Percentiles rank a stretch among this genome's conserved stretches.
phyloP scores from a whole-genome alignment of 2,329 filamentous ascomycete genomes.

The Sphaerulina populicola region DNA sequence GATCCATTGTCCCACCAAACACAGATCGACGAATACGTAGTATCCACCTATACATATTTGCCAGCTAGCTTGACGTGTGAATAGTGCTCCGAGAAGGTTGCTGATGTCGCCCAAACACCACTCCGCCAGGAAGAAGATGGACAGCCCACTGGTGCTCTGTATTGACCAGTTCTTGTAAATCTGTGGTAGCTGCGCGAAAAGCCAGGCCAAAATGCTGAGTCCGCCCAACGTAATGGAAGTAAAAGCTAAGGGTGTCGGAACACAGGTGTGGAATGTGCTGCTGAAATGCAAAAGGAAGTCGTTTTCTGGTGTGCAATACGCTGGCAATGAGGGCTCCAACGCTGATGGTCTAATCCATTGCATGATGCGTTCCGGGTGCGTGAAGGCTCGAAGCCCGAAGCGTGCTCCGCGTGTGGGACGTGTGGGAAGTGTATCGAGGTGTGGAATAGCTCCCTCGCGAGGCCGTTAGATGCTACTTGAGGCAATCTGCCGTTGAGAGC shows the following conservation, averaged over 20 bases:
- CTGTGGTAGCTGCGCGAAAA: slow-evolving; percentile 61
- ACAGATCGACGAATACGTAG: slow-evolving; percentile 58
- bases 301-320: slow-evolving; percentile 53
- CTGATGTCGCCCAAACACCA: slow-evolving; percentile 58
- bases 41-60: slow-evolving; percentile 58
- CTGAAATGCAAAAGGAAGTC: slow-evolving; percentile 51
- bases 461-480: slow-evolving; percentile 6
- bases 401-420: background rate
- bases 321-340: slow-evolving; percentile 42
- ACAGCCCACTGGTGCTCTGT: slow-evolving; percentile 56
- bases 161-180: slow-evolving; percentile 60
- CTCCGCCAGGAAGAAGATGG: slow-evolving; percentile 56
- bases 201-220: slow-evolving; percentile 58
- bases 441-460: background rate
- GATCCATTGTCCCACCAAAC: slow-evolving; percentile 55
- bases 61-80: slow-evolving; percentile 58
- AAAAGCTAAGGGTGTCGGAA: slow-evolving; percentile 56
- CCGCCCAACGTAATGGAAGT: slow-evolving; percentile 53
- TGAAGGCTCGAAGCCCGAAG: background rate
- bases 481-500: slow-evolving; percentile 4
- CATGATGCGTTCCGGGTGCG: slow-evolving; percentile 16
- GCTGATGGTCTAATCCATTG: slow-evolving; percentile 22
- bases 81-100: slow-evolving; percentile 55
- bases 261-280: slow-evolving; percentile 52
- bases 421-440: background rate